Evolutionary conservation across 2,329 filamentous ascomycete species (phyloP).

Genomic region (Aspergillus brunneoviolaceus): DNA sequence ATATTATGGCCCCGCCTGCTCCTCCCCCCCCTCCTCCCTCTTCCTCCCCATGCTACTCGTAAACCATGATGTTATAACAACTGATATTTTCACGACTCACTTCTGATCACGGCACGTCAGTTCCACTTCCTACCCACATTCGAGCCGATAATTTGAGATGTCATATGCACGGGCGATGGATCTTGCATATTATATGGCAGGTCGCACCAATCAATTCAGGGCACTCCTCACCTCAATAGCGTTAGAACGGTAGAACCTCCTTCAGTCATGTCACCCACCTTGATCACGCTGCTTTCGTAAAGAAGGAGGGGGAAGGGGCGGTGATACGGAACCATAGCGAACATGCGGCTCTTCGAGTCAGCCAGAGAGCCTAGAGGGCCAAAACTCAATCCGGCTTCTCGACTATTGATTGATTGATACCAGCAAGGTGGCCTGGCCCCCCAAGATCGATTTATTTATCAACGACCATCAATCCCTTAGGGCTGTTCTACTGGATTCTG

Average conservation of each 20-base stretch:
- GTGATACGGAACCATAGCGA: conserved; percentile 1
- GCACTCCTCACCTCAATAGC: conserved; percentile 10
- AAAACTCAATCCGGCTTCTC: neutral
- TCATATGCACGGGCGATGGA: conserved; percentile 33
- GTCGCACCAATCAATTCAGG: conserved; percentile 17
- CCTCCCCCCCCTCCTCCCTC: too few species aligned
- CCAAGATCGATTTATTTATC: neutral
- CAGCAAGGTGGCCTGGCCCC: neutral
- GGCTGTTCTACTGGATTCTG: neutral
- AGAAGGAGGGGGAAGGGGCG: neutral
- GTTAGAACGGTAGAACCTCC: conserved; percentile 5
- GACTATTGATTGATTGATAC: neutral
- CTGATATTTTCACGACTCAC: neutral
- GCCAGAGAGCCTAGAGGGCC: neutral
- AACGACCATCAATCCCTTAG: neutral
- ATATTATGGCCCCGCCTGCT: neutral
- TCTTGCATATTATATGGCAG: conserved; percentile 21
- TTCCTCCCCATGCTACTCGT: too few species aligned
- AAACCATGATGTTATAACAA: neutral
- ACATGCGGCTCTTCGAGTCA: conserved; percentile 2
- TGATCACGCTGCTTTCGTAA: conserved; percentile 1
- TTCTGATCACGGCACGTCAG: conserved; percentile 14
- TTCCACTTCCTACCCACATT: conserved; percentile 11
- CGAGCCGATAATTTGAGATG: conserved; percentile 27
- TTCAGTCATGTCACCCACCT: conserved; percentile 5